phyloP scores from a whole-genome alignment of 352 stramenopile species.

The Phytophthora pini region DNA sequence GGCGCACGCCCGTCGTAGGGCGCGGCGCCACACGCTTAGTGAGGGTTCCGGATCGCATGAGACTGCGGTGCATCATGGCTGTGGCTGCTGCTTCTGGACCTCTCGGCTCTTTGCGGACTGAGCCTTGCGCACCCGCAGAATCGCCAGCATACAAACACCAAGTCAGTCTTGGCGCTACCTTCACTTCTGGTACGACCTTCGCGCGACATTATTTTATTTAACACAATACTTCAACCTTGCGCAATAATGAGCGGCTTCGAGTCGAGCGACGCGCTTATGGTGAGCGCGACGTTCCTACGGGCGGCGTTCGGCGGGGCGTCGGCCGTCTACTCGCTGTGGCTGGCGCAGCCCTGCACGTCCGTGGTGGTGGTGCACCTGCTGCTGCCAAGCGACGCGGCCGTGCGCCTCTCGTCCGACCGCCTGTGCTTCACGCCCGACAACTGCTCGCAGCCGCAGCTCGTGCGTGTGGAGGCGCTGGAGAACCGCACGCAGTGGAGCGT shows the following conservation, averaged over 20 bases:
- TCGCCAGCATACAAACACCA: constrained; percentile 1
- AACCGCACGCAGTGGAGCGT: constrained; percentile 49
- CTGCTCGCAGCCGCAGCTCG: constrained; percentile 62
- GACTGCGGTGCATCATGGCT: constrained; percentile 55
- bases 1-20: constrained; percentile 49
- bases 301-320: constrained; percentile 63
- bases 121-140: constrained; percentile 24
- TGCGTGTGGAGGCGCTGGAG: constrained; percentile 66
- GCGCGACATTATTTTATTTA: constrained; percentile 10
- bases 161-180: constrained; percentile 7
- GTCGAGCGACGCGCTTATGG: constrained; percentile 33
- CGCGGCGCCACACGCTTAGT: constrained; percentile 37
- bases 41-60: constrained; percentile 51
- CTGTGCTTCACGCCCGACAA: constrained; percentile 77
- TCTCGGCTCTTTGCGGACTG: constrained; percentile 29
- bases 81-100: constrained; percentile 13
- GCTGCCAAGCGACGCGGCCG: constrained; percentile 52
- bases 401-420: constrained; percentile 69
- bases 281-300: constrained; percentile 62
- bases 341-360: constrained; percentile 64
- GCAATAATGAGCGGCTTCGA: constrained; percentile 14
- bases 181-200: constrained; percentile 1
- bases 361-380: constrained; percentile 76
- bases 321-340: constrained; percentile 64
- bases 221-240: constrained; percentile 14